Base-by-base conservation (phyloP, 371 early-diverging fungal genomes). In the Mucor indicus region DNA sequence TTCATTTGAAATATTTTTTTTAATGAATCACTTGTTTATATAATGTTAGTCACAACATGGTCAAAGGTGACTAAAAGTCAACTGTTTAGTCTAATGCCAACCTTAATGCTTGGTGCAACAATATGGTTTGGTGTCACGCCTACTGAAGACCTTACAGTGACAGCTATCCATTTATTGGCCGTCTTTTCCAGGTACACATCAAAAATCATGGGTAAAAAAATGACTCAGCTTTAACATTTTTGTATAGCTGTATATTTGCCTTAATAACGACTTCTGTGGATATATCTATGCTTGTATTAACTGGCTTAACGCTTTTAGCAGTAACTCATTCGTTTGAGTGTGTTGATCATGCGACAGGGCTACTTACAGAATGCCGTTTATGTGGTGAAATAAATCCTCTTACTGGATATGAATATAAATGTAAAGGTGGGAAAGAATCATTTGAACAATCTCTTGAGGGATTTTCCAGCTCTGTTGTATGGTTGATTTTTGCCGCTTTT, bases 401-500 rank as follows among this genome's bases (percentile, higher is more conserved):
- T 1, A 62, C 56, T 0, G 62, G 57, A 2, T 42, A 55, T 2
- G 10, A 46, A 0, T 81, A 75, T 66, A 61, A 75, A 24, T 84
- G 84, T 46, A 55, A 77, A 22, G 78, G 72, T 0, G 68, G 70
- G 15, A 70, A 73, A 31, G 81, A 79, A 22, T 64, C 82, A 12
- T 83, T 85, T 51, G 63, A 72, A 6, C 74, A 69, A 20, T 75
- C 79, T 0, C 54, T 83, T 2, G 72, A 72, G 17, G 85, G 86
- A 0, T 84, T 84, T 36, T 75, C 81, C 5, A 81, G 75, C 45
- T 67, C 77, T 2, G 75, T 86, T 1, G 73, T 77, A 4, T 86
- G 86, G 86, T 64, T 86, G 11, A 77, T 86, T 17, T 86, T 84
- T 60, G 69, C 77, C 22, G 87, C 87, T 4, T 86, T 86, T 42